Base-by-base conservation (phyloP, 2,329 filamentous ascomycete genomes). In the Sclerotinia subarctica region DNA sequence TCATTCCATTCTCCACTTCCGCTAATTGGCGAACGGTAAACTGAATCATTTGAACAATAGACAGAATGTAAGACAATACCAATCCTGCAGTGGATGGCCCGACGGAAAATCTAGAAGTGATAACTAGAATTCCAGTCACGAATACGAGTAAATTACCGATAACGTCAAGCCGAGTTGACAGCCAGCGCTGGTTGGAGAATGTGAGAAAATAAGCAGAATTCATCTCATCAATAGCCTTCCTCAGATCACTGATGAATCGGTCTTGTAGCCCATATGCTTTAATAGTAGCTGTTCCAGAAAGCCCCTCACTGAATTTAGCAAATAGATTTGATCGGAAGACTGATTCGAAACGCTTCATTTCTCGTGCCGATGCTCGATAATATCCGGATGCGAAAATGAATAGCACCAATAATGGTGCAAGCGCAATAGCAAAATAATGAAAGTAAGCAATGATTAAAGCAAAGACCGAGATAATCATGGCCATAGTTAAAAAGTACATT, bases 1-100 rank as follows among this genome's bases (percentile, higher is more conserved):
- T 98, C 94, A 98, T 98, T 76, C 94, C 93, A 80, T 97, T 98
- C 79, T 98, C 94, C 11, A 98, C 93, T 78, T 97, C 94, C 35
- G 94, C 94, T 10, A 97, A 84, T 79, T 98, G 94, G 24, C 95
- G 88, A 24, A 98, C 92, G 0, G 93, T 94, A 79, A 97, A 97
- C 77, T 97, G 94, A 72, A 98, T 90, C 90, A 97, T 93, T 78
- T 96, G 92, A 24, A 96, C 93, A 75, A 97, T 96, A 19, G 90
- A 86, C 24, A 99, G 84, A 76, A 98, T 96, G 79, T 98, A 98
- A 58, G 91, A 95, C 29, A 99, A 84, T 0, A 98, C 93, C 51
- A 98, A 82, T 26, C 95, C 95, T 57, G 88, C 90, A 67, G 93
- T 96, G 62, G 91, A 93, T 1, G 94, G 94, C 52, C 89, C 83